Conservation (phyloP, 257 asterid species). For the Nicotiana benthamiana region DNA sequence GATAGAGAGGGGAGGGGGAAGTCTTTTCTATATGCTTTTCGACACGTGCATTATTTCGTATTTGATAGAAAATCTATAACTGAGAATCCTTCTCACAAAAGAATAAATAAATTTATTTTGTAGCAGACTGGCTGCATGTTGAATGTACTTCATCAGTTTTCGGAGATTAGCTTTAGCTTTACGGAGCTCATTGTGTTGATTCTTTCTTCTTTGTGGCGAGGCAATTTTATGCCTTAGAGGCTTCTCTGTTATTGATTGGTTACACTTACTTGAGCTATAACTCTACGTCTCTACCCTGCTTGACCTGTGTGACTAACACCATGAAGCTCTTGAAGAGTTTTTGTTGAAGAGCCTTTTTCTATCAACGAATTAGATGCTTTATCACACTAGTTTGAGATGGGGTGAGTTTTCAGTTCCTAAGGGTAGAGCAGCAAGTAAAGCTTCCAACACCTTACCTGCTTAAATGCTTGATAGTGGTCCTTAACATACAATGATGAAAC, state of each 20-base stretch:
- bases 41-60: background rate
- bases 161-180: background rate
- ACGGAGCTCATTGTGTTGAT: background rate
- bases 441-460: background rate
- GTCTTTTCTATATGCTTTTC: background rate
- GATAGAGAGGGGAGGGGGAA: background rate
- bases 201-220: background rate
- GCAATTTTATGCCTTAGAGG: background rate
- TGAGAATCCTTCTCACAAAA: background rate
- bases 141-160: background rate
- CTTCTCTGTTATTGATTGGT: background rate
- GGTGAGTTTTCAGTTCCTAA: background rate
- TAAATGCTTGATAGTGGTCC: background rate
- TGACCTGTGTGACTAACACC: background rate
- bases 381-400: background rate
- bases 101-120: background rate
- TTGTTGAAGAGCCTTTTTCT: background rate
- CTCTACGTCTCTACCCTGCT: background rate
- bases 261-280: background rate
- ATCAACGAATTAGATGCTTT: background rate
- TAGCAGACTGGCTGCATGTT: background rate
- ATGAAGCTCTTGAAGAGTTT: background rate
- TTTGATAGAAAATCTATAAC: background rate
- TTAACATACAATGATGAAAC: background rate
- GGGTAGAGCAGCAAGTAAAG: background rate